Percentiles rank a stretch among this genome's conserved stretches.
These are phyloP conservation scores for Cutaneotrichosporon mucoides DNA, from an alignment of 1,284 basidiomycete species.

Conservation along the genomic window DNA sequence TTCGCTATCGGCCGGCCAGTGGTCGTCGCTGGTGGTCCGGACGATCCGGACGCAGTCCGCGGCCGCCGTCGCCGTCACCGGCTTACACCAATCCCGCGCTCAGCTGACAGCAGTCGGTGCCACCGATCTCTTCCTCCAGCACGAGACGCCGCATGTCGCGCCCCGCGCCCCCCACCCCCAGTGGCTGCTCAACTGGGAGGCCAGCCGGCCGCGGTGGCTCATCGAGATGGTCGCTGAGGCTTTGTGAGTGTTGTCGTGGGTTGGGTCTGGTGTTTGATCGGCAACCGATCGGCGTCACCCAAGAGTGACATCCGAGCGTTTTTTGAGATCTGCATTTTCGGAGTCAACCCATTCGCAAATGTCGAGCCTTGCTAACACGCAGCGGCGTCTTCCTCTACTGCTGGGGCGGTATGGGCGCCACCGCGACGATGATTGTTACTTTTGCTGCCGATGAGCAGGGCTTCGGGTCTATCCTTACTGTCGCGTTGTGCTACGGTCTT, in stretches of 20 bases:
- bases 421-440: neutral
- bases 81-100: too few species aligned
- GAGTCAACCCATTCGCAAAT: too few species aligned
- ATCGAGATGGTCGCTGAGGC: constrained; percentile 13
- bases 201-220: constrained; percentile 8
- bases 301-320: too few species aligned
- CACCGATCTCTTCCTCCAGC: constrained; percentile 13
- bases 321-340: too few species aligned
- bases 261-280: neutral
- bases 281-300: neutral
- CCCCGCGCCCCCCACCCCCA: constrained; percentile 5
- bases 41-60: too few species aligned
- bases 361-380: too few species aligned
- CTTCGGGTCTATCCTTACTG: constrained; percentile 7
- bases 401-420: constrained; percentile 15
- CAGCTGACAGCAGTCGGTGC: constrained; percentile 8
- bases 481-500: constrained; percentile 9
- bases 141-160: constrained; percentile 4
- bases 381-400: constrained; percentile 15
- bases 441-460: neutral
- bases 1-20: too few species aligned
- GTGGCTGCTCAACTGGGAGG: constrained; percentile 13
- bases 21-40: too few species aligned
- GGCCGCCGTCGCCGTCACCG: too few species aligned
- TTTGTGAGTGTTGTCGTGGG: constrained; percentile 1